Evolutionary conservation across 495 filamentous ascomycete species (phyloP), one percentile per base, ranked within the genome.

Genomic region (Neurospora tetrasperma): DNA sequence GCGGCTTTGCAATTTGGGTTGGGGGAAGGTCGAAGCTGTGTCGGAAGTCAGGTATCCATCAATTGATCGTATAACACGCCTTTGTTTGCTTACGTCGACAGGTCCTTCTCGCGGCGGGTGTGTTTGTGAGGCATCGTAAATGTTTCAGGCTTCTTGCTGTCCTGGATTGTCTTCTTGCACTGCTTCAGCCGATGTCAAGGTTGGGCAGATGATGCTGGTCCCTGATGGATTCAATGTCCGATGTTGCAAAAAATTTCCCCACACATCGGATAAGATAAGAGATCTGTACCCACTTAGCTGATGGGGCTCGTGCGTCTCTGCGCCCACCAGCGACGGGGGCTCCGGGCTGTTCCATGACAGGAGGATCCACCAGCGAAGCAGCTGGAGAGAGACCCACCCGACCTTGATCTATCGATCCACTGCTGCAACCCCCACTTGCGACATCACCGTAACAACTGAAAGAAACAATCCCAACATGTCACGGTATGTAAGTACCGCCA

Each of bases 111-210:
- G 78, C 79, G 88, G 78, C 85, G 86, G 69, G 91, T 93, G 79
- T 96, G 92, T 81, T 95, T 96, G 85, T 94, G 92, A 83, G 93
- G 93, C 93, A 96, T 96, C 48, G 73, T 78, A 73, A 43, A 35
- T 54, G 31, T 46, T 7, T 31, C 11, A 27, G 40, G 70, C 27
- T 69, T 71, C 40, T 69, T 71, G 70, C 54, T 40, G 9, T 69
- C 70, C 69, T 72, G 69, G 72, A 72, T 48, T 72, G 70, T 71
- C 42, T 39, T 8, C 69, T 27, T 20, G 69, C 69, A 16, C 10
- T 70, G 69, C 69, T 39, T 42, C 35, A 44, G 69, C 69, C 35
- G 23, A 20, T 20, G 59, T 70, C 35, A 70, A 27, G 35, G 23
- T 35, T 31, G 27, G 27, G 27, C 27, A 44, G 20, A 70, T 41